These are phyloP conservation scores for Tanacetum coccineum DNA, from an alignment of 129 eudicot genomes.

Conservation along the genomic window DNA sequence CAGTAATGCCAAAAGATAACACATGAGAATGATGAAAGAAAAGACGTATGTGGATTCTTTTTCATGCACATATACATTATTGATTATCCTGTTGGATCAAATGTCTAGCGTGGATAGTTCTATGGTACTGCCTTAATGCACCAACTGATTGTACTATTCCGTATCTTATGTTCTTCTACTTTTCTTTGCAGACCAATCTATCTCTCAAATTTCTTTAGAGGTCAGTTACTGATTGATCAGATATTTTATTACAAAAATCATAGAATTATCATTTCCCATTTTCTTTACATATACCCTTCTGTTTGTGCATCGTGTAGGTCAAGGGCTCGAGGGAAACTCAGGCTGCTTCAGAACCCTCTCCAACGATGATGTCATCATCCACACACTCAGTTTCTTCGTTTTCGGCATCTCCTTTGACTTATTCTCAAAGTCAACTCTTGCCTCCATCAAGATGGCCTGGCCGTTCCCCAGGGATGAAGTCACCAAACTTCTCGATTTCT, in stretches of 20 bases:
- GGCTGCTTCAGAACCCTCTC: constrained; percentile 50
- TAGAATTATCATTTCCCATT: background rate
- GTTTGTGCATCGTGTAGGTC: constrained; percentile 32
- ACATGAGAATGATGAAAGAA: too few species aligned
- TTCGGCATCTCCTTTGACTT: constrained; percentile 60
- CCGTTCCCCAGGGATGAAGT: constrained; percentile 63
- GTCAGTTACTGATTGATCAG: constrained; percentile 19
- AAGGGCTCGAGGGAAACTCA: constrained; percentile 49
- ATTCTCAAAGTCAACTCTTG: constrained; percentile 38
- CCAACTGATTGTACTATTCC: constrained; percentile 2
- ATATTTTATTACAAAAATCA: background rate
- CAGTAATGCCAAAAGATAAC: too few species aligned
- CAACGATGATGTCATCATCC: constrained; percentile 63
- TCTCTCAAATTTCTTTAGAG: constrained; percentile 39
- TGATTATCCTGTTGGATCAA: too few species aligned
- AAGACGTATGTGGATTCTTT: too few species aligned
- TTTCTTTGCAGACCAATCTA: constrained; percentile 43
- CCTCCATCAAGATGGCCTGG: constrained; percentile 62
- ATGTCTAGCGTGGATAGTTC: too few species aligned
- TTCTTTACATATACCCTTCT: constrained; percentile 1
- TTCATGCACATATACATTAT: too few species aligned
- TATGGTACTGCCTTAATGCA: background rate
- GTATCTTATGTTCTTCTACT: constrained; percentile 22
- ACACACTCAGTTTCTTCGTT: constrained; percentile 59
- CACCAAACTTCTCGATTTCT: constrained; percentile 68